phyloP scores from a whole-genome alignment of 129 eudicot species.

The Solidago caesia region DNA sequence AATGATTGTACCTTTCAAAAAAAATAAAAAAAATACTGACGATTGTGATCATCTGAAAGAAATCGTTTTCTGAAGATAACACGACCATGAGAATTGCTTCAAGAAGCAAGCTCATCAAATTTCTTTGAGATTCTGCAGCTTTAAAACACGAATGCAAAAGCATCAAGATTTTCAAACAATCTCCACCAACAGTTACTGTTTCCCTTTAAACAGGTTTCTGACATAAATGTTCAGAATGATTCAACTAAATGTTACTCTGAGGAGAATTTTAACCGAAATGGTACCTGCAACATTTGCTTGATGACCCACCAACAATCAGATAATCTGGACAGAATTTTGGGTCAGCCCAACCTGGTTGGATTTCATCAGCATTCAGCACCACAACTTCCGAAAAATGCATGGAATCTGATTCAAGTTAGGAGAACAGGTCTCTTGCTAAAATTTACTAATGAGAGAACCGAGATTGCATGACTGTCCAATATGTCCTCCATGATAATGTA shows the following conservation, averaged over 20 bases:
- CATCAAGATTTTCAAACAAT: slow-evolving; percentile 75
- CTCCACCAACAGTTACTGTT: slow-evolving; percentile 67
- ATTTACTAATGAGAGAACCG: slow-evolving; percentile 69
- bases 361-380: background rate
- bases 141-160: slow-evolving; percentile 79
- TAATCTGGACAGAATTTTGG: background rate
- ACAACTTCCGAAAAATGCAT: background rate
- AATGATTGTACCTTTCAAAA: too few species aligned
- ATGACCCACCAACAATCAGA: slow-evolving; percentile 19
- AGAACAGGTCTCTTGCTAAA: background rate
- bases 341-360: background rate
- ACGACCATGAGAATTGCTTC: slow-evolving; percentile 79
- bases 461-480: slow-evolving; percentile 74
- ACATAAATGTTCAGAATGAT: slow-evolving; percentile 17
- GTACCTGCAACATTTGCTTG: slow-evolving; percentile 55
- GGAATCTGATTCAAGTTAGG: background rate
- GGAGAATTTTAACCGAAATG: background rate
- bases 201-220: slow-evolving; percentile 72
- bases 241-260: slow-evolving; percentile 12
- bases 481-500: slow-evolving; percentile 64
- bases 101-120: slow-evolving; percentile 65
- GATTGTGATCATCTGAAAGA: slow-evolving; percentile 48
- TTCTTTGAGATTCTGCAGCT: slow-evolving; percentile 62
- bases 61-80: slow-evolving; percentile 48
- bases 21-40: too few species aligned